phyloP scores from a whole-genome alignment of 1,284 basidiomycete genomes.

The Tremellales sp. region DNA sequence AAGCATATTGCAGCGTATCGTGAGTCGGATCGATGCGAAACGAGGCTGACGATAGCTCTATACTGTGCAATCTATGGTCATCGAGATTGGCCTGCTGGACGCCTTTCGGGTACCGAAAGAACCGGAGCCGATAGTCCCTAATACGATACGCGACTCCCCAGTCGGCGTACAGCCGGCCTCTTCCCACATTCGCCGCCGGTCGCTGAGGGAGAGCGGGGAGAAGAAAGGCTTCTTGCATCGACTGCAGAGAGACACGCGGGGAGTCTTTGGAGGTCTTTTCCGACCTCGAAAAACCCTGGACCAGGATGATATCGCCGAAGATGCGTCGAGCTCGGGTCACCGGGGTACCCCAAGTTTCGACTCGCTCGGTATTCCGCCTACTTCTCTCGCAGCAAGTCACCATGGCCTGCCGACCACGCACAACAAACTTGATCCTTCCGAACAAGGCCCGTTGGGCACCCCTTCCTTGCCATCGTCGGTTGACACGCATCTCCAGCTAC shows the following conservation, averaged over 20 bases:
- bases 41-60: constrained; percentile 18
- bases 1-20: constrained; percentile 20
- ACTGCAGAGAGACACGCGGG: constrained; percentile 23
- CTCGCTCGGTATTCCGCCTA: neutral
- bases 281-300: constrained; percentile 2
- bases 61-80: constrained; percentile 23
- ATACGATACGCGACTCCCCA: too few relatives aligned
- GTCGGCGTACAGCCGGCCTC: too few relatives aligned
- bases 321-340: neutral
- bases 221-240: constrained; percentile 23
- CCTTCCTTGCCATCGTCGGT: constrained; percentile 4
- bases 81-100: constrained; percentile 32
- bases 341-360: neutral
- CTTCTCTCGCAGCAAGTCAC: too few relatives aligned
- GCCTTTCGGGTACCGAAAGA: constrained; percentile 25
- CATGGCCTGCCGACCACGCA: too few relatives aligned
- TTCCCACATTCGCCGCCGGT: neutral
- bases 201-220: constrained; percentile 4
- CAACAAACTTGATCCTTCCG: too few relatives aligned
- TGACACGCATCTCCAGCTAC: constrained; percentile 17
- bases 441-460: too few relatives aligned
- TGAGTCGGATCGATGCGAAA: constrained; percentile 3
- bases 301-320: neutral
- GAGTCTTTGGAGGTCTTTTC: constrained; percentile 21
- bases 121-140: too few relatives aligned